phyloP scores from a whole-genome alignment of 2,329 filamentous ascomycete genomes.

The Pezicula carpinea region DNA sequence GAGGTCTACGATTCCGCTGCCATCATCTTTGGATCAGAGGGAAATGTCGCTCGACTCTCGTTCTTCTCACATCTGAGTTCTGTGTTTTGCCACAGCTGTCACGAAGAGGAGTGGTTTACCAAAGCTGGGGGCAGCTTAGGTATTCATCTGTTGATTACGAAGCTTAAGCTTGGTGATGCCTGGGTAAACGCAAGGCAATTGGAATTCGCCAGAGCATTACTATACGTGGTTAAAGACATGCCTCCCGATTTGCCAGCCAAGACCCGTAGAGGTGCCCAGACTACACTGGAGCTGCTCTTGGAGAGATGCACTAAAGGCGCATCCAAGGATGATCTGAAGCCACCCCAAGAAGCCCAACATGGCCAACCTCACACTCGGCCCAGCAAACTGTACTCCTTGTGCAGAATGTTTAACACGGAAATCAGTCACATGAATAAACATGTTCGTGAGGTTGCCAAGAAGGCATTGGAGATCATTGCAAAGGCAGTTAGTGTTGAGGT shows the following conservation, averaged over 20 bases:
- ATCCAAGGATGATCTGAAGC: conserved; percentile 70
- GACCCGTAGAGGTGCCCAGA: conserved; percentile 77
- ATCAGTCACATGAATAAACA: conserved; percentile 94
- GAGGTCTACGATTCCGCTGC: conserved; percentile 72
- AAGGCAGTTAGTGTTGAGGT: conserved; percentile 73
- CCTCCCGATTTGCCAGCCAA: conserved; percentile 88
- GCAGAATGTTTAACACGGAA: conserved; percentile 80
- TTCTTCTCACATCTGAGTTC: conserved; percentile 82
- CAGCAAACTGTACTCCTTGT: conserved; percentile 69
- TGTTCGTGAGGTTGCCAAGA: conserved; percentile 82
- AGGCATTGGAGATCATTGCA: conserved; percentile 75
- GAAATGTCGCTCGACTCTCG: conserved; percentile 67
- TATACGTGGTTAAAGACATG: conserved; percentile 98
- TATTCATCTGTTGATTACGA: conserved; percentile 81
- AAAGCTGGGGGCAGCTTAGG: conserved; percentile 90
- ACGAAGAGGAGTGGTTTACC: conserved; percentile 98
- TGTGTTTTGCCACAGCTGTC: conserved; percentile 89
- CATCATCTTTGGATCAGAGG: conserved; percentile 73
- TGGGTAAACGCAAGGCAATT: conserved; percentile 82
- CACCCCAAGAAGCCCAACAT: conserved; percentile 44
- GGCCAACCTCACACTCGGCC: conserved; percentile 54
- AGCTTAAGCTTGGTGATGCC: conserved; percentile 74
- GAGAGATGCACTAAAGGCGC: conserved; percentile 72
- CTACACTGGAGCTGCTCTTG: conserved; percentile 76
- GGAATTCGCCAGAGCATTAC: conserved; percentile 84